phyloP scores from a whole-genome alignment of 176 grass and related monocot genomes.

The Oryza brachyantha region DNA sequence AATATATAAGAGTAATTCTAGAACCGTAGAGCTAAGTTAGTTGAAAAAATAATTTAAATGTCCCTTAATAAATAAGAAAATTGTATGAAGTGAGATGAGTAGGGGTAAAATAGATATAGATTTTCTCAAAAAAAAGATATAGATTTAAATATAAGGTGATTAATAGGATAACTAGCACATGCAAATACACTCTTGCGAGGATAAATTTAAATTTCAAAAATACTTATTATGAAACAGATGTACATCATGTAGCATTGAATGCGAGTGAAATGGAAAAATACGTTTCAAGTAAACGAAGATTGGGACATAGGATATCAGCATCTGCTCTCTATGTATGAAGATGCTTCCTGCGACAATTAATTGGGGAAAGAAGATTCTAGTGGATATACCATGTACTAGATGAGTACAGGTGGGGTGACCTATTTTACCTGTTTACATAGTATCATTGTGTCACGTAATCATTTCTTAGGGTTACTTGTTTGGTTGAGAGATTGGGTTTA shows the following conservation, averaged over 20 bases:
- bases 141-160: too few relatives aligned
- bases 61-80: too few relatives aligned
- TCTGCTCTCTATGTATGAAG: background rate
- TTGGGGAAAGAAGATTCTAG: conserved; percentile 13
- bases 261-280: background rate
- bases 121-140: too few relatives aligned
- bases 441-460: conserved; percentile 10
- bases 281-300: background rate
- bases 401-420: background rate
- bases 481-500: background rate
- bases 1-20: background rate
- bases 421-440: background rate
- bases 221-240: too few relatives aligned
- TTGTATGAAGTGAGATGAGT: too few relatives aligned
- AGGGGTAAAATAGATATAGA: too few relatives aligned
- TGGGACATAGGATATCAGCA: background rate
- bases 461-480: background rate
- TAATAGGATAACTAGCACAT: too few relatives aligned
- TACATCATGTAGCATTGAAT: too few relatives aligned
- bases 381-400: conserved; percentile 19
- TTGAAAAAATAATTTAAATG: too few relatives aligned
- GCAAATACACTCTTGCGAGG: too few relatives aligned
- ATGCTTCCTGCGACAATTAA: background rate
- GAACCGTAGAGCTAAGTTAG: too few relatives aligned
- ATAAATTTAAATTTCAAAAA: too few relatives aligned